A percentile compares a stretch with the other conserved stretches of the same genome.
phyloP scores from a whole-genome alignment of 2,329 filamentous ascomycete genomes.

The Pseudofabraea citricarpa region DNA sequence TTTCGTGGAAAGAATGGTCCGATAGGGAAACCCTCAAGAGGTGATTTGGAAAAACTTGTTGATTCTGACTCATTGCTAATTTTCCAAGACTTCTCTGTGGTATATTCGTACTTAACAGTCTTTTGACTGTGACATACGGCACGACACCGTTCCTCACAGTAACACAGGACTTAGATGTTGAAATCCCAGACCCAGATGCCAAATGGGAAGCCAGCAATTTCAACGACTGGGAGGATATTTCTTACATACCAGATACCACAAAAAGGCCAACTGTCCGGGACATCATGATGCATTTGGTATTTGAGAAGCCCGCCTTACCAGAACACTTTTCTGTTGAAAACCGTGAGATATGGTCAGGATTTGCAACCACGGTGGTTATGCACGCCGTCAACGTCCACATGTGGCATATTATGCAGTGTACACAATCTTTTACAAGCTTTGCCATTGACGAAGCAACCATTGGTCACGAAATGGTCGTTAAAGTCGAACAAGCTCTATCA shows the following conservation, averaged over 20 bases:
- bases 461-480: not conserved
- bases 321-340: not conserved
- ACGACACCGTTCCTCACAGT: not conserved
- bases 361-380: constrained; percentile 28
- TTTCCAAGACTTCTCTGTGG: constrained; percentile 1
- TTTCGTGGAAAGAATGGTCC: constrained; percentile 1
- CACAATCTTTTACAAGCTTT: constrained; percentile 21
- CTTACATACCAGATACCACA: not conserved
- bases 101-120: not conserved
- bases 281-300: not conserved
- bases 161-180: constrained; percentile 3
- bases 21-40: not conserved
- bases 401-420: constrained; percentile 28
- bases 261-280: not conserved
- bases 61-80: not conserved
- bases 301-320: not conserved
- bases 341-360: constrained; percentile 14
- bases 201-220: not conserved
- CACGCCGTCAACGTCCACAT: constrained; percentile 32
- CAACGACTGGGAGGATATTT: not conserved
- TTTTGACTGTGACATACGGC: not conserved
- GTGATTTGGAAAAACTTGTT: not conserved
- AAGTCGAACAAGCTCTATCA: constrained; percentile 1
- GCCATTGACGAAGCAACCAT: constrained; percentile 6
- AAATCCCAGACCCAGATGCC: not conserved